Evolutionary conservation across 371 early-diverging fungal genomes (phyloP).

Genomic region (Saksenaea oblongispora): DNA sequence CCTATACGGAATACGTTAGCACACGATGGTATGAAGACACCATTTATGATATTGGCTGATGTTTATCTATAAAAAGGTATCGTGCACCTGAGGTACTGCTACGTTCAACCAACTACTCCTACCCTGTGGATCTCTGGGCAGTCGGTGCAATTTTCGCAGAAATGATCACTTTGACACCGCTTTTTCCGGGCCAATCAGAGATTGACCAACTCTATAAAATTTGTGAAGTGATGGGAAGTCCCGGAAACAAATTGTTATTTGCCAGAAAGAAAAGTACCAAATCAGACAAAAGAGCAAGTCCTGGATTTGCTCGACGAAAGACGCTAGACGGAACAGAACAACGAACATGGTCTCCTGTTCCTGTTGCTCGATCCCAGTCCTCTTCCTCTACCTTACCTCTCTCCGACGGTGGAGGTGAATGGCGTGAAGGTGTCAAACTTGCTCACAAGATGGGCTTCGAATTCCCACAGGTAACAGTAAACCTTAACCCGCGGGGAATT

Average conservation of each 20-base stretch:
- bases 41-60: constrained; percentile 5
- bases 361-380: constrained; percentile 9
- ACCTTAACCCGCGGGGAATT: neutral
- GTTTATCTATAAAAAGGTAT: constrained; percentile 67
- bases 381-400: neutral
- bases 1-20: constrained; percentile 91
- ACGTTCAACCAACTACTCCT: constrained; percentile 81
- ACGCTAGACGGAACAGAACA: constrained; percentile 5
- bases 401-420: constrained; percentile 56
- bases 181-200: constrained; percentile 94
- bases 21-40: constrained; percentile 80
- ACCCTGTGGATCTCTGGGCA: constrained; percentile 98
- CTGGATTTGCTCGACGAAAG: constrained; percentile 16
- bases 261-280: constrained; percentile 12
- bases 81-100: constrained; percentile 97
- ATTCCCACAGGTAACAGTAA: constrained; percentile 54
- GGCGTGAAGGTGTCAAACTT: constrained; percentile 68
- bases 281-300: constrained; percentile 16
- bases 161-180: constrained; percentile 76
- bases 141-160: constrained; percentile 94
- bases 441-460: constrained; percentile 67
- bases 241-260: constrained; percentile 25
- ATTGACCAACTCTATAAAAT: constrained; percentile 86
- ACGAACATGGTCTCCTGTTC: neutral
- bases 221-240: constrained; percentile 61